Evolutionary conservation across 345 rosid species (phyloP), one percentile per base, ranked within the genome.

Genomic region (Eucalyptus caleyi): DNA sequence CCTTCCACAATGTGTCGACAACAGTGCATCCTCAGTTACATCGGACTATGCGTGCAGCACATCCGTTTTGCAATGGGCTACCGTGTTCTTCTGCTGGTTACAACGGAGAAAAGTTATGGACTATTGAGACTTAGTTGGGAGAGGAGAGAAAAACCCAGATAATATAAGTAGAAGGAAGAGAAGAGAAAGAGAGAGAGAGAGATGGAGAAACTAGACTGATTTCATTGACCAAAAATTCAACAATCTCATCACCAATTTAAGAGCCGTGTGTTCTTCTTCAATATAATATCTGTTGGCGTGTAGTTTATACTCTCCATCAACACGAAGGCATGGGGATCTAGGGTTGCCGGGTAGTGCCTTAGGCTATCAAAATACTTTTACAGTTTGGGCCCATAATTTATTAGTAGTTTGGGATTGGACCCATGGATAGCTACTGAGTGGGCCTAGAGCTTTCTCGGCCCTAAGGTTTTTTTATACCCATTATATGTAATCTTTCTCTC

Each of bases 391-490:
- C 56, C 56, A 51, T 51, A 18, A 51, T 16, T 51, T 51, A 51
- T 51, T 51, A 51, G 56, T 51, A 51, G 4, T 51, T 0, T 3
- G 0, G 54, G 23, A 51, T 51, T 51, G 56, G 23, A 1, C 56
- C 23, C 56, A 51, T 51, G 23, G 1, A 51, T 51, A 18, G 9
- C 23, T 51, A 51, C 2, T 16, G 54, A 3, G 54, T 51, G 23
- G 23, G 54, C 54, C 9, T 18, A 51, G 54, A 51, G 54, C 9
- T 51, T 51, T 51, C 23, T 51, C 0, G 9, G 54, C 54, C 54
- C 9, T 18, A 51, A 51, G 54, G 54, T 51, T 16, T 51, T 18
- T 16, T 51, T 51, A 51, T 51, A 1, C 23, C 23, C 4, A 0
- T 51, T 18, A 51, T 51, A 16, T 16, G 54, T 51, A 18, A 51